Evolutionary conservation across 2,329 filamentous ascomycete genomes (phyloP).

Genomic region (Endothia cerciana): DNA sequence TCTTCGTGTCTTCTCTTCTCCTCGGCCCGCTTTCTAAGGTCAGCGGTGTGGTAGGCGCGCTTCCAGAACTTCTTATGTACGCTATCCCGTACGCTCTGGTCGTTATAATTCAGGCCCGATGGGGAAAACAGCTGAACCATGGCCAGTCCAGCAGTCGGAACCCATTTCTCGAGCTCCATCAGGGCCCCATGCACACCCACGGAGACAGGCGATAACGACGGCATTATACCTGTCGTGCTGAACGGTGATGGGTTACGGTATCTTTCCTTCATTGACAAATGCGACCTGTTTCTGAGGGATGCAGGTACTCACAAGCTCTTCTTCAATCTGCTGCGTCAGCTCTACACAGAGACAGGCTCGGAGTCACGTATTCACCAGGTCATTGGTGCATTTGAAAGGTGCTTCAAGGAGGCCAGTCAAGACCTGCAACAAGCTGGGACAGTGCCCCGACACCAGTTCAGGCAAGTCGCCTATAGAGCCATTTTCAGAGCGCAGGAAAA

Average conservation of each 20-base stretch:
- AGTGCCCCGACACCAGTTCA: neutral
- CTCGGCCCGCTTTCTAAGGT: neutral
- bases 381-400: neutral
- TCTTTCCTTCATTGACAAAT: neutral
- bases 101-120: constrained; percentile 19
- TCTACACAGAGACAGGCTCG: neutral
- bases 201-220: neutral
- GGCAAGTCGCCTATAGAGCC: neutral
- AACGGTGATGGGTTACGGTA: neutral
- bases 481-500: neutral
- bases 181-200: constrained; percentile 29
- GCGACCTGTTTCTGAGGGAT: neutral
- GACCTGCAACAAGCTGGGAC: neutral
- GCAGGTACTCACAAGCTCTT: constrained; percentile 1
- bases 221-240: neutral
- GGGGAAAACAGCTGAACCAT: constrained; percentile 29
- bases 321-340: neutral
- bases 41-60: constrained; percentile 24
- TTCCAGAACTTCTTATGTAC: constrained; percentile 30
- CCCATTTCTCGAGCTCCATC: constrained; percentile 32
- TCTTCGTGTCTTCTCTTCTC: neutral
- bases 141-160: constrained; percentile 29
- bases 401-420: neutral
- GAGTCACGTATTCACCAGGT: neutral
- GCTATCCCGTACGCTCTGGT: constrained; percentile 26